Conservation (phyloP, 495 filamentous ascomycete genomes). For the Hypoxylon fuscum region DNA sequence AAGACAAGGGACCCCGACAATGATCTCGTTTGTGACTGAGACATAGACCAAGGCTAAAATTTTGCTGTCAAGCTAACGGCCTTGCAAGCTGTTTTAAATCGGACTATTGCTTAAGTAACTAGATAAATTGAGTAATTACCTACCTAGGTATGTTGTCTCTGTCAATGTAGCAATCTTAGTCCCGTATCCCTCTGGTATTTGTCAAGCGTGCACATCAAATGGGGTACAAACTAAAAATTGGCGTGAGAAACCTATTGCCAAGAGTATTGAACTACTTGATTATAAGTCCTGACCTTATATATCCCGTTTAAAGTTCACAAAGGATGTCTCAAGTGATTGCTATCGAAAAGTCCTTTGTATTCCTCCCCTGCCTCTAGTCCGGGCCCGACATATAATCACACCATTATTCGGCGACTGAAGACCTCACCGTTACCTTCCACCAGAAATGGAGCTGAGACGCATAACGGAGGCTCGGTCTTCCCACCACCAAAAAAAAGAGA, state of each 20-base stretch:
- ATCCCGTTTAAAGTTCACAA: too few species aligned
- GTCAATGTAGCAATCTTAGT: not conserved
- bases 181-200: not conserved
- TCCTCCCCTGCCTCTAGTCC: not conserved
- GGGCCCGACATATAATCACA: not conserved
- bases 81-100: not conserved
- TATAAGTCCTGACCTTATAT: too few species aligned
- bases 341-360: not conserved
- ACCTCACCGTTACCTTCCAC: not conserved
- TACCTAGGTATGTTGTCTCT: not conserved
- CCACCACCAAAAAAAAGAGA: constrained; percentile 16
- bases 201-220: not conserved
- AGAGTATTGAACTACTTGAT: not conserved
- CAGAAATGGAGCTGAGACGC: not conserved
- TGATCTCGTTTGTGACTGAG: not conserved
- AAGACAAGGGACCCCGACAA: not conserved
- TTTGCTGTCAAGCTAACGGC: not conserved
- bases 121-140: not conserved
- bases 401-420: not conserved
- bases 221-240: not conserved
- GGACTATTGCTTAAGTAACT: not conserved
- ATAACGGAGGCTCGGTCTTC: constrained; percentile 7
- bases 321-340: not conserved
- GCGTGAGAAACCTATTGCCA: not conserved
- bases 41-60: not conserved